These are phyloP conservation scores for Leccinum sublutescens DNA, from an alignment of 768 basidiomycete species.

Conservation along the genomic window DNA sequence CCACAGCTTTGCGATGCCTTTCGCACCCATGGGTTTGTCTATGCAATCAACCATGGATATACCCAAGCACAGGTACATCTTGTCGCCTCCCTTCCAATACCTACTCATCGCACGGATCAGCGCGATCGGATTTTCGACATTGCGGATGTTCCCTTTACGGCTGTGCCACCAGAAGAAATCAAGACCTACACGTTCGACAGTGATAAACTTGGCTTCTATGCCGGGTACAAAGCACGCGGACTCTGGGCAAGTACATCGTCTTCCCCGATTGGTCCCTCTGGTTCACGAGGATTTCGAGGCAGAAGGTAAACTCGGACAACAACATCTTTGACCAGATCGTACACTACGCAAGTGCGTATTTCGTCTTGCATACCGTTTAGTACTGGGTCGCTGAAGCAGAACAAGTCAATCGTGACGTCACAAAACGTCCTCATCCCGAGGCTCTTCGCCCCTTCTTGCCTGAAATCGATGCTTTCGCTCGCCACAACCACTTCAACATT, in stretches of 20 bases:
- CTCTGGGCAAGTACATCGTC: not conserved
- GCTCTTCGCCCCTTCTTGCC: conserved; percentile 48
- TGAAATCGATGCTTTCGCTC: conserved; percentile 49
- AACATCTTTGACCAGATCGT: conserved; percentile 59
- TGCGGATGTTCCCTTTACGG: conserved; percentile 44
- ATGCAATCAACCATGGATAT: conserved; percentile 40
- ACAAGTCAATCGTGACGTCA: conserved; percentile 47
- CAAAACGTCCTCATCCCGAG: conserved; percentile 45
- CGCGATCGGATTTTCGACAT: conserved; percentile 48
- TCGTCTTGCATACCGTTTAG: not conserved
- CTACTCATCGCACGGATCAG: conserved; percentile 30
- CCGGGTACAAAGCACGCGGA: conserved; percentile 47
- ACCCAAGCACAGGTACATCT: conserved; percentile 35
- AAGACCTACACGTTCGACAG: conserved; percentile 35
- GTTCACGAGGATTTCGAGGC: not conserved
- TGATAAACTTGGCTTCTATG: conserved; percentile 43
- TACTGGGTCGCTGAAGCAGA: not conserved
- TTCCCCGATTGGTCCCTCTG: not conserved
- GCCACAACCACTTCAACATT: conserved; percentile 50
- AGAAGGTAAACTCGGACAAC: conserved; percentile 50
- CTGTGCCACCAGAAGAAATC: conserved; percentile 38
- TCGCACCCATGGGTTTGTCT: conserved; percentile 40
- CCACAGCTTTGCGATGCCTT: conserved; percentile 46
- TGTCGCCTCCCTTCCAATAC: not conserved
- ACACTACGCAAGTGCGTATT: conserved; percentile 51